phyloP scores from a whole-genome alignment of 1,284 basidiomycete genomes.

The Ganoderma lingzhi region DNA sequence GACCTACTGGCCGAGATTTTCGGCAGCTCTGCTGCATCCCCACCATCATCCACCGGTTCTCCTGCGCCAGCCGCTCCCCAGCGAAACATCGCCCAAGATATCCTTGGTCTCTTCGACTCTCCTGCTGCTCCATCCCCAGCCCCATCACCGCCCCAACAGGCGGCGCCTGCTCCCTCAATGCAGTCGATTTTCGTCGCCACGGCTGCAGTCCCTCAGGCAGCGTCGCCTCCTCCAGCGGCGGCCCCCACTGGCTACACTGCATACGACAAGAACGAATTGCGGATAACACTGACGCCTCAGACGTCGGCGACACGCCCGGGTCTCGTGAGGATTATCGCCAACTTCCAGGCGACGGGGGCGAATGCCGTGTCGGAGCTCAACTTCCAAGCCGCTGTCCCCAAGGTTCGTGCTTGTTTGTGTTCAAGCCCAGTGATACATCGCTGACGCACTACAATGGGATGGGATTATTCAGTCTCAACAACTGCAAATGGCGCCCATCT shows the following conservation, averaged over 20 bases:
- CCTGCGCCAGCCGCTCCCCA: constrained; percentile 54
- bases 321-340: constrained; percentile 89
- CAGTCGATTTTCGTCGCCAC: constrained; percentile 36
- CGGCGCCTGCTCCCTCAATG: constrained; percentile 41
- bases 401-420: constrained; percentile 57
- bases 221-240: constrained; percentile 53
- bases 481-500: constrained; percentile 98
- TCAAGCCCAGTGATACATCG: too few relatives aligned
- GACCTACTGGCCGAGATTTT: constrained; percentile 96
- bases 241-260: constrained; percentile 81
- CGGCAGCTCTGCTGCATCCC: constrained; percentile 61
- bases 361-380: constrained; percentile 70
- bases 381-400: constrained; percentile 98
- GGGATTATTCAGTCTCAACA: constrained; percentile 82
- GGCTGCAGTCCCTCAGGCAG: constrained; percentile 44
- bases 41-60: constrained; percentile 47
- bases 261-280: constrained; percentile 92
- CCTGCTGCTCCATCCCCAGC: constrained; percentile 41
- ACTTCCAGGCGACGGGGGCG: constrained; percentile 79
- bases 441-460: constrained; percentile 5
- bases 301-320: constrained; percentile 83
- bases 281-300: constrained; percentile 90
- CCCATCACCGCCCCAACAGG: constrained; percentile 52
- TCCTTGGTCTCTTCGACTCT: constrained; percentile 88
- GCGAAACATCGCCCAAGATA: constrained; percentile 84